Conservation (phyloP, 2,329 filamentous ascomycete species). For the Hirsutella thompsonii region DNA sequence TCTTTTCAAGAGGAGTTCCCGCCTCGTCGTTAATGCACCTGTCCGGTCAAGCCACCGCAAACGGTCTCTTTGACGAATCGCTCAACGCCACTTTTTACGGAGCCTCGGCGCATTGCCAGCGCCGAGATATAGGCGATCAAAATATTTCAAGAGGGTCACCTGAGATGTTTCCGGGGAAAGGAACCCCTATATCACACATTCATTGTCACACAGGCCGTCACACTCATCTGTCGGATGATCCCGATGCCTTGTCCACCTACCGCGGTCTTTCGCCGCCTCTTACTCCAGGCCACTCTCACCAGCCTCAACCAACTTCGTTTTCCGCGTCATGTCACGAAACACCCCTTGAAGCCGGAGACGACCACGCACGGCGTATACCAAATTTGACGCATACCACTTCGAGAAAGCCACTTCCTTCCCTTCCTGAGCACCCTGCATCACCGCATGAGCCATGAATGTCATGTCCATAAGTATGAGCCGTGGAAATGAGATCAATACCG, state of each 20-base stretch:
- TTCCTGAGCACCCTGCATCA: conserved; percentile 9
- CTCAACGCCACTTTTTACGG: background rate
- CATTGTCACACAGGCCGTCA: background rate
- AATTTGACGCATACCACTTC: conserved; percentile 8
- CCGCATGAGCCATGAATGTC: background rate
- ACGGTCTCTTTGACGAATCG: background rate
- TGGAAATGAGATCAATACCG: no score
- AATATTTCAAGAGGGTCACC: background rate
- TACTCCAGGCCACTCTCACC: conserved; percentile 10
- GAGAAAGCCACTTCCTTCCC: conserved; percentile 27
- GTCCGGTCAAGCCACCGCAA: conserved; percentile 12
- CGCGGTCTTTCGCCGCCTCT: conserved; percentile 15
- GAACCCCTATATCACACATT: background rate
- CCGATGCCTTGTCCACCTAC: conserved; percentile 5
- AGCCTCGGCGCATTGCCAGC: background rate
- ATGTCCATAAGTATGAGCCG: background rate
- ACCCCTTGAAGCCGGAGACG: background rate
- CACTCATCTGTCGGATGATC: background rate
- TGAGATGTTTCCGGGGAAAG: background rate
- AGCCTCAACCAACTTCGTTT: conserved; percentile 4
- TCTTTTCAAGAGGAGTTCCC: conserved; percentile 53
- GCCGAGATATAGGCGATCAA: background rate
- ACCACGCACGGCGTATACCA: background rate
- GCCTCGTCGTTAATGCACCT: conserved; percentile 18
- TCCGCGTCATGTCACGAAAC: conserved; percentile 1